phyloP scores from a whole-genome alignment of 2,329 filamentous ascomycete species.

The Pyrenochaeta sp. region DNA sequence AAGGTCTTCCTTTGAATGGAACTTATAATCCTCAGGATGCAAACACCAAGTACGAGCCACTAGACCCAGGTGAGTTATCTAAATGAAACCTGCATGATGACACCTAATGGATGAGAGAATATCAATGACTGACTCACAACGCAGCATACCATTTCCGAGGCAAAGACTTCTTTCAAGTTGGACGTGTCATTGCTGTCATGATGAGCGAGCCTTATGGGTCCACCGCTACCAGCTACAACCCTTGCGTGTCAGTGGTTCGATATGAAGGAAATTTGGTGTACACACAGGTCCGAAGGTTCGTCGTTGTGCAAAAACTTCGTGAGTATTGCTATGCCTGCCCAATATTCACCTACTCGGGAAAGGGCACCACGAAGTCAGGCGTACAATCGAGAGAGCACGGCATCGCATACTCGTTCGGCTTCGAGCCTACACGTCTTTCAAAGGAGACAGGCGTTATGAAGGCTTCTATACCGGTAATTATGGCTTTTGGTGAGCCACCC shows the following conservation, averaged over 20 bases:
- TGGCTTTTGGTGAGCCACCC: not conserved
- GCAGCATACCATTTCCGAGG: not conserved
- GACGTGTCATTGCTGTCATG: not conserved
- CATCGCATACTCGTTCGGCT: conserved; percentile 3
- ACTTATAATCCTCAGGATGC: no score
- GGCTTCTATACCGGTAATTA: not conserved
- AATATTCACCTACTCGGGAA: conserved; percentile 1
- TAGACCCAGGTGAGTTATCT: not conserved
- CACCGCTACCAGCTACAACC: not conserved
- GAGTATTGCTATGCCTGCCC: not conserved
- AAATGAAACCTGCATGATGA: not conserved
- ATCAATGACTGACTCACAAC: not conserved
- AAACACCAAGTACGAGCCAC: not conserved
- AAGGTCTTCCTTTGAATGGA: no score
- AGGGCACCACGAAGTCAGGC: conserved; percentile 3
- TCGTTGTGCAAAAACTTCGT: not conserved
- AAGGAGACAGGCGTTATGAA: not conserved
- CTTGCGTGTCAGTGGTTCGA: conserved; percentile 9
- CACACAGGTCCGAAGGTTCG: not conserved
- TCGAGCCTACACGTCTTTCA: not conserved
- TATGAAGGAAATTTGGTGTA: conserved; percentile 20
- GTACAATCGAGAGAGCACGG: not conserved
- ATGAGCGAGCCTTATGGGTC: not conserved
- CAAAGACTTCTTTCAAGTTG: not conserved
- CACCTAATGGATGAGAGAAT: no score